A percentile compares a stretch with the other conserved stretches of the same genome.
Evolutionary conservation across 306 rosid genomes (phyloP).

Genomic region (Canavalia ensiformis): DNA sequence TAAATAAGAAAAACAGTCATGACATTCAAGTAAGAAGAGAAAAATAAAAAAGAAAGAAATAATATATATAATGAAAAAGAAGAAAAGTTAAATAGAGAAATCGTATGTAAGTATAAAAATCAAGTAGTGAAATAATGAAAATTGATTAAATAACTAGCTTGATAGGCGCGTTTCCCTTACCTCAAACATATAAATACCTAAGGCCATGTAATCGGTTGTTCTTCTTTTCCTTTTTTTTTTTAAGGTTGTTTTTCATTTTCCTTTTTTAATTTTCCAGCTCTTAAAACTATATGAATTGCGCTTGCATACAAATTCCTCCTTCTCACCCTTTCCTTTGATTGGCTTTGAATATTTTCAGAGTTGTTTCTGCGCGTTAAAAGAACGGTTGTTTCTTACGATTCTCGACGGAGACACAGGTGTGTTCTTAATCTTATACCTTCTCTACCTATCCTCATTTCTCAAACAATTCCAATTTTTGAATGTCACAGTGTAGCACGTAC

Average conservation of each 20-base stretch:
- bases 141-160: background rate
- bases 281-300: background rate
- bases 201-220: background rate
- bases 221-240: slow-evolving; percentile 11
- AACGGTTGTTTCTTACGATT: background rate
- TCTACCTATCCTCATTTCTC: background rate
- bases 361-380: background rate
- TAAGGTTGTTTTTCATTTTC: slow-evolving; percentile 1
- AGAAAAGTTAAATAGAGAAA: too few relatives aligned
- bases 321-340: background rate
- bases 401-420: slow-evolving; percentile 20
- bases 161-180: slow-evolving; percentile 1
- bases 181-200: slow-evolving; percentile 38
- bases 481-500: background rate
- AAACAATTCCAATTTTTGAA: background rate
- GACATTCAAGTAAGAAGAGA: background rate
- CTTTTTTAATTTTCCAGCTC: background rate
- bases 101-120: too few relatives aligned
- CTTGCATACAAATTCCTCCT: background rate
- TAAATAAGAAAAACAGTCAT: too few relatives aligned
- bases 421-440: background rate
- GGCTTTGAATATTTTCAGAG: background rate
- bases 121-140: too few relatives aligned
- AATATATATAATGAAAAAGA: too few relatives aligned
- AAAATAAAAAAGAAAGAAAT: too few relatives aligned